Conservation (phyloP, 1,284 basidiomycete genomes). For the Irpex lacteus region DNA sequence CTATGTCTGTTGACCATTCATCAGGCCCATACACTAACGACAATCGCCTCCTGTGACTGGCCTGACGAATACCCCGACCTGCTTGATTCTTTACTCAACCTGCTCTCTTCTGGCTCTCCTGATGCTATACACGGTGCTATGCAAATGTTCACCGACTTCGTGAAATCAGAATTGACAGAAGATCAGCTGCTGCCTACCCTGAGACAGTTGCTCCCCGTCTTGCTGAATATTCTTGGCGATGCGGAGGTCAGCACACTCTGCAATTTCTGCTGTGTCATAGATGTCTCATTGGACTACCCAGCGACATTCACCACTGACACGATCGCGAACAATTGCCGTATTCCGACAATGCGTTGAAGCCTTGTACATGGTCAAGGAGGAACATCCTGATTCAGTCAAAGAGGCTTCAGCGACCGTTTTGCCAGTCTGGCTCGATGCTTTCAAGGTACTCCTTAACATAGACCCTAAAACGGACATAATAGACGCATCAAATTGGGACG, state of each 20-base stretch:
- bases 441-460: slow-evolving; percentile 71
- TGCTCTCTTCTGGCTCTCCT: slow-evolving; percentile 71
- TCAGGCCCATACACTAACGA: slow-evolving; percentile 81
- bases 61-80: slow-evolving; percentile 91
- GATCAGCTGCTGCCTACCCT: slow-evolving; percentile 90
- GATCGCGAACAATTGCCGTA: slow-evolving; percentile 83
- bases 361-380: slow-evolving; percentile 92
- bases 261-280: not conserved
- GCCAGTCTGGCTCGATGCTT: slow-evolving; percentile 87
- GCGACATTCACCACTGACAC: slow-evolving; percentile 75
- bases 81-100: slow-evolving; percentile 64
- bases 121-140: slow-evolving; percentile 90
- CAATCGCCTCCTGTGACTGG: slow-evolving; percentile 89
- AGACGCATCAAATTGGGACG: slow-evolving; percentile 69
- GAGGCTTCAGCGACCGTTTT: slow-evolving; percentile 80
- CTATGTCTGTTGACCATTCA: not conserved
- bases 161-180: slow-evolving; percentile 86
- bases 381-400: slow-evolving; percentile 83
- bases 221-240: slow-evolving; percentile 80
- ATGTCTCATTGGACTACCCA: slow-evolving; percentile 25
- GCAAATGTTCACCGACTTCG: slow-evolving; percentile 91
- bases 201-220: slow-evolving; percentile 78
- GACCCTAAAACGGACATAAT: slow-evolving; percentile 63
- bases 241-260: slow-evolving; percentile 50
- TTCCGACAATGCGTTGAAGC: slow-evolving; percentile 90